Conservation (phyloP, 106 monocot genomes). For the Chionographis japonica region DNA sequence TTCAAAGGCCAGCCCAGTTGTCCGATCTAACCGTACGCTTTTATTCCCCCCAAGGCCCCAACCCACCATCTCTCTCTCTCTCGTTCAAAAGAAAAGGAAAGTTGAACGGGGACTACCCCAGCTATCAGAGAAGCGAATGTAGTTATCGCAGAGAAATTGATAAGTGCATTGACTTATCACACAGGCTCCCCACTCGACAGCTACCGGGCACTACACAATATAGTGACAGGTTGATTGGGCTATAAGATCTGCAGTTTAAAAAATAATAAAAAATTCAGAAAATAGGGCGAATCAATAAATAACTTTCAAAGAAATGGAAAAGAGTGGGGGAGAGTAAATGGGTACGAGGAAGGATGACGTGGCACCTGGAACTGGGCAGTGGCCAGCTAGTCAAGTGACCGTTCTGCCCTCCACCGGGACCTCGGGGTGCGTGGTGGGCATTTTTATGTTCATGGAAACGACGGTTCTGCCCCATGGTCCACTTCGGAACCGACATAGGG, state of each 20-base stretch:
- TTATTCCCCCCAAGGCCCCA: too few species aligned
- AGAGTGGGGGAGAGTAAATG: conserved; percentile 1
- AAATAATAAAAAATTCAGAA: background rate
- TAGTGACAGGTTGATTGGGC: conserved; percentile 6
- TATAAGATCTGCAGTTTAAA: background rate
- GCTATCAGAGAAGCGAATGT: too few species aligned
- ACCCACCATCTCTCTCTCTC: too few species aligned
- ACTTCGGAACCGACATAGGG: conserved; percentile 1
- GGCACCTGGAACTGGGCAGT: conserved; percentile 1
- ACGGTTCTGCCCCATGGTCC: conserved; percentile 8
- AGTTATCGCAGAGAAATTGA: too few species aligned
- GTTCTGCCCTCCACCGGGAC: too few species aligned
- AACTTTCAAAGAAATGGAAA: background rate
- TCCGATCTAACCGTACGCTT: too few species aligned
- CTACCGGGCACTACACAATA: conserved; percentile 12
- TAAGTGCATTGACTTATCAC: too few species aligned
- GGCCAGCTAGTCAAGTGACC: too few species aligned
- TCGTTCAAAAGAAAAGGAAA: too few species aligned
- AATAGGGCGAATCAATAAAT: background rate
- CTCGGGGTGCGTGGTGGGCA: too few species aligned
- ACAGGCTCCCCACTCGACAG: background rate
- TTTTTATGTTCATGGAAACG: background rate
- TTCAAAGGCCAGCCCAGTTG: too few species aligned
- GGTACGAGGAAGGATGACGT: conserved; percentile 46
- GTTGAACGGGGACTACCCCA: too few species aligned